Evolutionary conservation across 2,329 filamentous ascomycete species (phyloP), one percentile per base, ranked within the genome.

Genomic region (Talaromyces pinophilus): DNA sequence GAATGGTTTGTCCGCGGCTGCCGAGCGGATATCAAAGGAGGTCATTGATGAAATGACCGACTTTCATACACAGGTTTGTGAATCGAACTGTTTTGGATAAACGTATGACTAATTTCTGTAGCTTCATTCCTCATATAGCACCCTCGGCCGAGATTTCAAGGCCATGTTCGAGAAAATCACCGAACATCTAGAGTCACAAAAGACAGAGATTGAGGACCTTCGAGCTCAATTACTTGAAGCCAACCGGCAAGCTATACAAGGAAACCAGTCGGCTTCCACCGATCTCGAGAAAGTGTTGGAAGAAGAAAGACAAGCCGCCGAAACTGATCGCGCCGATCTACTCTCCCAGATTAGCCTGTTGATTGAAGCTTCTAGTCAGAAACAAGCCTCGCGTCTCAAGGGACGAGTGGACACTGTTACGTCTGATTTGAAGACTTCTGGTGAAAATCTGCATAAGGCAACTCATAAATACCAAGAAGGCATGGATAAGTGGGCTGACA

Each of bases 1-100:
- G 52, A 89, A 92, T 72, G 89, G 92, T 30, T 87, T 98, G 25
- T 93, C 93, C 1, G 86, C 86, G 11, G 92, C 93, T 10, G 93
- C 94, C 1, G 92, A 94, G 78, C 89, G 90, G 64, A 97, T 98
- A 69, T 92, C 93, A 0, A 91, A 90, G 13, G 94, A 96, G 72
- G 93, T 98, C 59, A 87, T 97, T 67, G 90, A 86, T 67, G 94
- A 98, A 77, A 85, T 99, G 67, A 86, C 88, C 38, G 85, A 86
- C n/a, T 96, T 98, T 73, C 92, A 97, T 76, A 86, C 84, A 60
- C 88, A 88, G 76, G 84, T 83, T 78, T 74, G 77, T 65, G 11
- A 6, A 28, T 33, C 38, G 38, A 35, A 52, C 19, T 25, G 6
- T 7, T 2, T 17, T 8, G 46, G 13, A 7, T 30, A 7, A 40